Evolutionary conservation across 2,329 filamentous ascomycete species (phyloP).

Genomic region (Colletotrichum sp.): DNA sequence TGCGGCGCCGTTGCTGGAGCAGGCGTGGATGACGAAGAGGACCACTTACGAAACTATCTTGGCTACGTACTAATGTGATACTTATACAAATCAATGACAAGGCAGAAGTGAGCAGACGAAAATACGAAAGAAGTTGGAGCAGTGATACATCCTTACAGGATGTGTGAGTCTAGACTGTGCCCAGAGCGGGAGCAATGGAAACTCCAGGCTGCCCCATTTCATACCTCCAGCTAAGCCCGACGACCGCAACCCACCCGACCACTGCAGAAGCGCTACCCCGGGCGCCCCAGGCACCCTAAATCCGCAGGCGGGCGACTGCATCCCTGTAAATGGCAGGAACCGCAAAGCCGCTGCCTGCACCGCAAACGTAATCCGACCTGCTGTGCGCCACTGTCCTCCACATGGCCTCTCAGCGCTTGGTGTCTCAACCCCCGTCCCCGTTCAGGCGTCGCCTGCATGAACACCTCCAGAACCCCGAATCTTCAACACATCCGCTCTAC

Average conservation of each 20-base stretch:
- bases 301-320: neutral
- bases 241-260: neutral
- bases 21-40: neutral
- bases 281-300: neutral
- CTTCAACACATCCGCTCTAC: conserved; percentile 2
- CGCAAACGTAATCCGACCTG: neutral
- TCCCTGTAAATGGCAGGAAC: neutral
- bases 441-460: conserved; percentile 3
- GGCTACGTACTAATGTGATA: neutral
- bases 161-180: neutral
- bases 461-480: conserved; percentile 8
- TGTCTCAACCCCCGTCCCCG: conserved; percentile 4
- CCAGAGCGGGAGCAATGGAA: neutral
- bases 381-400: neutral
- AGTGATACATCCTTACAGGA: neutral
- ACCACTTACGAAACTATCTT: neutral
- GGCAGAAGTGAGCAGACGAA: neutral
- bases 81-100: neutral
- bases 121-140: neutral
- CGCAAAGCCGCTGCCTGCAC: neutral
- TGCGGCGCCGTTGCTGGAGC: neutral
- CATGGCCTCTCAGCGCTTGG: conserved; percentile 6
- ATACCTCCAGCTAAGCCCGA: neutral
- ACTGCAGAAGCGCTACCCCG: neutral
- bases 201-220: neutral